These are phyloP conservation scores for Eucalyptus melliodora DNA, from an alignment of 345 rosid species.

Conservation along the genomic window DNA sequence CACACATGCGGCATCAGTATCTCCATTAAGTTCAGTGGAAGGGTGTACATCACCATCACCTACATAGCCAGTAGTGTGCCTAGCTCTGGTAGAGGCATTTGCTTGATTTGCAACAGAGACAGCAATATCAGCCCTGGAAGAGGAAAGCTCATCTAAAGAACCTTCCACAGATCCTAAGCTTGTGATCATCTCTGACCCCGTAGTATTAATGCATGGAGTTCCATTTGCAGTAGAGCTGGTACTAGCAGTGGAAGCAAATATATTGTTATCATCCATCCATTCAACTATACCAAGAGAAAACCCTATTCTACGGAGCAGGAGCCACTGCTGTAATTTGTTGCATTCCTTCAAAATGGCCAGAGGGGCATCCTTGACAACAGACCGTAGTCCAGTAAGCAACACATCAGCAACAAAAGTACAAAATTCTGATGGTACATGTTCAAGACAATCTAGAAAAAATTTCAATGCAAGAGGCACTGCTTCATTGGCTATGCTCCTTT, in stretches of 20 bases:
- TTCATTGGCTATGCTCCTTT: constrained; percentile 6
- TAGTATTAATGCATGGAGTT: background rate
- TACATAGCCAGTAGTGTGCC: background rate
- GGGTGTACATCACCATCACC: background rate
- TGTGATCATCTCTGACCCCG: background rate
- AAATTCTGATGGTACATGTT: constrained; percentile 69
- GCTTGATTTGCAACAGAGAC: constrained; percentile 1
- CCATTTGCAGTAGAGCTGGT: constrained; percentile 1
- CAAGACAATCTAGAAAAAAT: constrained; percentile 75
- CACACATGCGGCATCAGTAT: constrained; percentile 29
- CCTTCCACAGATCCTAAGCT: constrained; percentile 9
- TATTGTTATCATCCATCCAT: constrained; percentile 60
- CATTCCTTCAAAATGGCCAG: constrained; percentile 51
- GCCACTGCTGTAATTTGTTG: constrained; percentile 39
- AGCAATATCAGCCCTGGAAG: constrained; percentile 3
- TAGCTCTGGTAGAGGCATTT: constrained; percentile 11
- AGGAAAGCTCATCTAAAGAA: constrained; percentile 6
- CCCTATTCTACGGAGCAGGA: constrained; percentile 77
- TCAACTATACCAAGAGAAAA: constrained; percentile 65
- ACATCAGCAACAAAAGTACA: constrained; percentile 65
- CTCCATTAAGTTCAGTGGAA: constrained; percentile 9
- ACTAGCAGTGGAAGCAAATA: constrained; percentile 15
- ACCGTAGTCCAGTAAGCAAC: constrained; percentile 56
- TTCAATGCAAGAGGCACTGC: constrained; percentile 35
- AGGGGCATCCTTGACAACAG: constrained; percentile 55